phyloP scores from a whole-genome alignment of 768 basidiomycete genomes.

The Tricholoma matsutake region DNA sequence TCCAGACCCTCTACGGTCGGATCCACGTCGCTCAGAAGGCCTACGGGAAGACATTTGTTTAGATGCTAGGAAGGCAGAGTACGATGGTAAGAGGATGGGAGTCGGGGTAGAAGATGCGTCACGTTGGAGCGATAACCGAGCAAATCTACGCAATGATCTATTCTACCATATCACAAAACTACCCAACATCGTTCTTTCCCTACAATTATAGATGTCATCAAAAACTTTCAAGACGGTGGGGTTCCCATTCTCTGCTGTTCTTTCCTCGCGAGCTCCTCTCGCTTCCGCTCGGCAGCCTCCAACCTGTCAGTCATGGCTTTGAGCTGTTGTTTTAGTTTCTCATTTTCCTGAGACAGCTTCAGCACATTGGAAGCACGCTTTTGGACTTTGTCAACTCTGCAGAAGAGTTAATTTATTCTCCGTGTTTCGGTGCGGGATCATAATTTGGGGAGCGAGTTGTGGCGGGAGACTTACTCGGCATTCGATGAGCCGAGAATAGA shows the following conservation, averaged over 20 bases:
- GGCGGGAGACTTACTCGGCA: constrained; percentile 46
- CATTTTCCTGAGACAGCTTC: constrained; percentile 76
- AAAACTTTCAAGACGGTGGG: not conserved
- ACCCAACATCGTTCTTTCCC: not conserved
- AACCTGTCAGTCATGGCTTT: constrained; percentile 71
- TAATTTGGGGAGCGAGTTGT: constrained; percentile 10
- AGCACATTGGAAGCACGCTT: constrained; percentile 78
- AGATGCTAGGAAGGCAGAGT: constrained; percentile 9
- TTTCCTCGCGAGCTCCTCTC: constrained; percentile 42
- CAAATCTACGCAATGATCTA: not conserved
- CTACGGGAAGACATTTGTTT: constrained; percentile 38
- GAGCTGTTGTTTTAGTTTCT: constrained; percentile 73
- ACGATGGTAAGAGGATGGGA: constrained; percentile 1
- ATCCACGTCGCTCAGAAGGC: constrained; percentile 46
- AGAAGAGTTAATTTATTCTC: constrained; percentile 18
- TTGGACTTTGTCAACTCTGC: constrained; percentile 48
- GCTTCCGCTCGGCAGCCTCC: constrained; percentile 69
- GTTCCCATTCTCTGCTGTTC: constrained; percentile 12
- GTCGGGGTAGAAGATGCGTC: constrained; percentile 3
- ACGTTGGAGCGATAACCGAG: not conserved
- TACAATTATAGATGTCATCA: not conserved
- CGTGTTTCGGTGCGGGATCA: constrained; percentile 8
- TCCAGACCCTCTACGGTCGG: constrained; percentile 39
- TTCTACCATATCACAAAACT: not conserved
- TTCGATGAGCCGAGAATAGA: constrained; percentile 39